Base-by-base conservation (phyloP, 805 yeast species). In the Candida morakotiae region DNA sequence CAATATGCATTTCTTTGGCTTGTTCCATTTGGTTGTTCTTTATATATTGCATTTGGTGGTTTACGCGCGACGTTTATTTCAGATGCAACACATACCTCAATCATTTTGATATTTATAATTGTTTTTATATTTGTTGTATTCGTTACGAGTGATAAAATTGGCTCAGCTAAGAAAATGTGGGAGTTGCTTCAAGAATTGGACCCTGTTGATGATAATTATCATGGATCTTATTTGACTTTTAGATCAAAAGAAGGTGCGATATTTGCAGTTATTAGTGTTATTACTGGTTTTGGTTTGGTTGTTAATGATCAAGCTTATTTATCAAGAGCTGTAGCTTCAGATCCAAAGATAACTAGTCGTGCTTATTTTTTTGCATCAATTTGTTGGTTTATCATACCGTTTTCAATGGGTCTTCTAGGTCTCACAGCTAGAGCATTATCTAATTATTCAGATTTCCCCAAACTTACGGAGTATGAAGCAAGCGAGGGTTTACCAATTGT, bases 401-500 rank as follows among this genome's bases (percentile, higher is more conserved):
- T 49, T 38, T 47, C 55, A 3, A 45, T 55, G 43, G 57, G 58
- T 8, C 39, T 47, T 25, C 45, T 49, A 43, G 74, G 73, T 5
- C 49, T 68, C 37, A 71, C 76, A 4, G 61, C 67, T 30, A 47
- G 57, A 43, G 62, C 62, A 8, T 43, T 57, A 28, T 34, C 48
- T 11, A 46, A 21, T 10, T 43, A 49, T 23, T 50, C 58, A 5
- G 51, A 46, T 14, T 53, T 51, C 40, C 46, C 48, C 3, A 28
- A 38, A 6, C 42, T 55, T 22, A 38, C 51, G 8, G 38, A 24
- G 10, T 33, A 29, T 6, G 55, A 55, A 31, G 38, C 52, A 11
- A 40, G 44, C 21, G 45, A 51, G 28, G 60, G 58, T 4, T 36
- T 55, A 25, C 53, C 52, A 4, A 45, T 47, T 2, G 49, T 52